Evolutionary conservation across 176 grass and related monocot genomes (phyloP), one percentile per base, ranked within the genome.

Genomic region (Dendrocalamus sinicus): DNA sequence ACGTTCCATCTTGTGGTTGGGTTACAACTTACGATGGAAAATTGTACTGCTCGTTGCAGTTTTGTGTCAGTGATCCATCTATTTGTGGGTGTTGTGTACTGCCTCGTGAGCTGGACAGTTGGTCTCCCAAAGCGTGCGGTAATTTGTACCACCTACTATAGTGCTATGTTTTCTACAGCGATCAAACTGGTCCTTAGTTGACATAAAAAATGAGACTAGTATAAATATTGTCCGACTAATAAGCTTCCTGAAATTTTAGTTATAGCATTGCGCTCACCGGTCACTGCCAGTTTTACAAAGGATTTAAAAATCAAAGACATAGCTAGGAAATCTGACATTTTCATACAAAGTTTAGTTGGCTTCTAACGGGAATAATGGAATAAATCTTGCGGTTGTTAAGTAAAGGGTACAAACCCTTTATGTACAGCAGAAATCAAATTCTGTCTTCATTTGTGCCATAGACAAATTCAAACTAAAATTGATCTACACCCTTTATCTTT

Each of bases 61-160:
- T 99, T 99, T 26, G 96, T 99, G 3, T 99, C 96, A 0, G 87
- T 89, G 67, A 86, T 99, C 65, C 96, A 99, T 88, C 76, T 99
- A 17, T n/a, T 59, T 9, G 96, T 99, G 9, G 96, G 96, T 4
- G 89, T 91, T 0, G 57, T 90, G 12, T 99, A 99, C 85, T 99
- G 96, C 44, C 82, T 99, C 40, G 20, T 82, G 75, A 88, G 96
- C 90, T 99, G 96, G 96, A 23, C 52, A 20, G 82, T 99, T 1
- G 96, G 96, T 73, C 84, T 99, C 60, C 96, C 96, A 6, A 99
- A 99, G 85, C 96, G 96, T 9, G 96, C 96, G 32, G 96, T 99
- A 96, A 92, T 89, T 84, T 57, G 1, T 65, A n/a, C 48, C 20
- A 16, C 46, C 60, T 24, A 28, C n/a, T 13, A 9, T 17, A 39